phyloP scores from a whole-genome alignment of 2,329 filamentous ascomycete genomes.

The Botryosphaeria dothidea region DNA sequence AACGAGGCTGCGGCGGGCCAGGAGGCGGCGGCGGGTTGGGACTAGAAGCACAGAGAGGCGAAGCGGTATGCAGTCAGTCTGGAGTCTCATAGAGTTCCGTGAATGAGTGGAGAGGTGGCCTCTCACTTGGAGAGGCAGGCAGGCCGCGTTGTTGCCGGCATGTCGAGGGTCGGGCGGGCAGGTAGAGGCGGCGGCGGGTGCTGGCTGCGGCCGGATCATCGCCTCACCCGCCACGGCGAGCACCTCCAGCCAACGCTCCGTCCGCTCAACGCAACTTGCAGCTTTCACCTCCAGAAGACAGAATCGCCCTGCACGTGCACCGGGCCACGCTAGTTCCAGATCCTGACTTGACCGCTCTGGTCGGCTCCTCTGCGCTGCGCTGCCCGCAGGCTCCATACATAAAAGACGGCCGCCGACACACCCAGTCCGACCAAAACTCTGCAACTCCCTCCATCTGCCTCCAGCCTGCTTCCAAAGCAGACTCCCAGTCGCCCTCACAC shows the following conservation, averaged over 20 bases:
- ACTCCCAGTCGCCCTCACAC: background rate
- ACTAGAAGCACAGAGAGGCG: background rate
- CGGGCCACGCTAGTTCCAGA: background rate
- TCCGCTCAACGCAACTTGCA: background rate
- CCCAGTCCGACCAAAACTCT: slow-evolving; percentile 1
- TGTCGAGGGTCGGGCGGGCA: background rate
- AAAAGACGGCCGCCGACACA: background rate
- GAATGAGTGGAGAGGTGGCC: background rate
- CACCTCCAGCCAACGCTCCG: slow-evolving; percentile 2
- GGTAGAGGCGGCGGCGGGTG: background rate
- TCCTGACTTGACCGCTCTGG: background rate
- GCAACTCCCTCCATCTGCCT: background rate
- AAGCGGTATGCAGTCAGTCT: background rate
- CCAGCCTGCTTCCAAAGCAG: background rate
- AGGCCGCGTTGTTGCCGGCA: background rate
- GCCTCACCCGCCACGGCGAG: slow-evolving; percentile 3
- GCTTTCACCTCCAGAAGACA: background rate
- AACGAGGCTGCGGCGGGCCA: background rate
- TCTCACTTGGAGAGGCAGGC: no score
- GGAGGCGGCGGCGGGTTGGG: background rate
- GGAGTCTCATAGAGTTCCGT: background rate
- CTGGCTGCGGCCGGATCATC: slow-evolving; percentile 12
- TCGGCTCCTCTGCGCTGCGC: background rate
- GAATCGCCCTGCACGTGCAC: background rate
- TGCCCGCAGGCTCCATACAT: background rate